These are phyloP conservation scores for Pichia phayaonensis DNA, from an alignment of 805 yeast genomes.

Conservation along the genomic window DNA sequence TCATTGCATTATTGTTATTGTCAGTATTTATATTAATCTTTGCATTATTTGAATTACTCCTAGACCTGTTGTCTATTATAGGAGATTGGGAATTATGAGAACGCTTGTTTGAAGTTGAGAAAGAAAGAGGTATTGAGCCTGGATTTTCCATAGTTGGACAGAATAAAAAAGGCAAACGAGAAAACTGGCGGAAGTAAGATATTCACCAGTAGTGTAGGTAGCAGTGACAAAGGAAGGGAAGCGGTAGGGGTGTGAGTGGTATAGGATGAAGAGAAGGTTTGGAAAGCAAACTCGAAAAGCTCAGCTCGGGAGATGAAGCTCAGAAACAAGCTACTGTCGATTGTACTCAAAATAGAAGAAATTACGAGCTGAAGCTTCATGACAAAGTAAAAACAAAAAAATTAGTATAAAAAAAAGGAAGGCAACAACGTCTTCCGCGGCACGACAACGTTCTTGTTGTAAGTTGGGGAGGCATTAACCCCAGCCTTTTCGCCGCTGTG, in stretches of 20 bases:
- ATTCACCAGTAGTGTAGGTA: too few species aligned
- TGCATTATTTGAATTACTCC: background rate
- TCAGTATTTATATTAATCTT: too few species aligned
- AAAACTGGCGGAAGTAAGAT: background rate
- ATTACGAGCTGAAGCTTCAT: too few species aligned
- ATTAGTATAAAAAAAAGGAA: too few species aligned
- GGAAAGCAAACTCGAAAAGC: background rate
- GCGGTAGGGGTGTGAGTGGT: background rate
- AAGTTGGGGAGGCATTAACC: too few species aligned
- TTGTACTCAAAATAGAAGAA: too few species aligned
- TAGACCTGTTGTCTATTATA: background rate
- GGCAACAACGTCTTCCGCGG: background rate
- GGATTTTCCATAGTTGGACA: background rate
- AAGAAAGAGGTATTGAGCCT: background rate
- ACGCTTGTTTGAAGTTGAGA: background rate
- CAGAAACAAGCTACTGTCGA: background rate
- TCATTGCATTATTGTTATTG: background rate
- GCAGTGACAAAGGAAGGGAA: background rate
- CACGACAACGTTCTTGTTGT: too few species aligned
- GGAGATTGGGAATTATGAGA: background rate
- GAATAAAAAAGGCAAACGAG: background rate
- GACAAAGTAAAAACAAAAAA: too few species aligned
- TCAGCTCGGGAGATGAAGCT: background rate
- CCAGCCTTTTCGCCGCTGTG: too few species aligned
- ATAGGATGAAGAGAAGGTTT: background rate